Evolutionary conservation across 108 stramenopile species (phyloP), one percentile per base, ranked within the genome.

Genomic region (Pinguiococcus pyrenoidosus): DNA sequence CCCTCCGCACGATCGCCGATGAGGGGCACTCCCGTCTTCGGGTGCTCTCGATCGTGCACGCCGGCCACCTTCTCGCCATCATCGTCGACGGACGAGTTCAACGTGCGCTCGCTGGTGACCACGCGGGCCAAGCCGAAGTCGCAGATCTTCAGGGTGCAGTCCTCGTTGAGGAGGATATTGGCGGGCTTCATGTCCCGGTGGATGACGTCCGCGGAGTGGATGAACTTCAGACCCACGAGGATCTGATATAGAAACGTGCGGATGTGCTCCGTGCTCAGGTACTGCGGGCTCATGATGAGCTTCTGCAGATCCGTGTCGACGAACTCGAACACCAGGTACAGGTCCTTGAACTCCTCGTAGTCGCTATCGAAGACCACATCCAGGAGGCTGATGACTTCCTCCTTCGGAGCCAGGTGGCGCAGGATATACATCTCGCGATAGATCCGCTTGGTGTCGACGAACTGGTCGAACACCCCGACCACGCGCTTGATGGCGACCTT

Each of bases 261-360:
- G 29, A 99, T 85, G 71, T 99, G 96, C 58, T 88, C 89, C 25
- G 83, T 87, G 14, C 89, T 88, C 38, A 99, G 74, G 51, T 89
- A 92, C 73, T 99, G 96, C 10, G 89, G 87, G 46, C 83, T 85
- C 73, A 88, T 89, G 62, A 96, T 93, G 23, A 99, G 74, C 72
- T 99, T 99, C 75, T 89, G 86, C 44, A 99, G 62, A 61, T 99
- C 96, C 7, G 96, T 99, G 62, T 99, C 96, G 5, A 95, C 87
- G 49, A 82, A 84, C 68, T 84, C 72, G 27, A 76, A 68, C 29
- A 77, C 50, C 9, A 72, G 34, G 63, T 66, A 69, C 23, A 72
- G 49, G 22, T 59, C 64, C 51, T 50, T 8, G 65, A 71, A 68
- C 29, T 44, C 26, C 9, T 50, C 54, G 51, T 26, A 40, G 16